These are phyloP conservation scores for Erodium maritimum DNA, from an alignment of 345 rosid genomes.

Conservation along the genomic window DNA sequence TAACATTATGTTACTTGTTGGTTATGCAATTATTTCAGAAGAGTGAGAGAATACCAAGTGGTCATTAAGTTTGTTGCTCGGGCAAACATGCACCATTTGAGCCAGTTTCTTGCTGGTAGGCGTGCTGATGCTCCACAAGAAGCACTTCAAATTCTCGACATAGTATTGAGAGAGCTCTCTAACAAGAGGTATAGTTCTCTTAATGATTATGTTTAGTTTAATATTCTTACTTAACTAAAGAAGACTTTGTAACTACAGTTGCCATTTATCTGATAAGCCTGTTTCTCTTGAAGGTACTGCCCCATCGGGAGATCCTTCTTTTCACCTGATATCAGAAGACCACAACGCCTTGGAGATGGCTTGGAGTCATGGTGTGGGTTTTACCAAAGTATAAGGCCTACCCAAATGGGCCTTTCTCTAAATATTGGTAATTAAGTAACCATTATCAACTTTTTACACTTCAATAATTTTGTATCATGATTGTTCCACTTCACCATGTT, in stretches of 20 bases:
- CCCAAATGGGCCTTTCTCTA: conserved; percentile 93
- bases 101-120: conserved; percentile 84
- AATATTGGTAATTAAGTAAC: conserved; percentile 55
- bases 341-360: conserved; percentile 85
- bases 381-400: conserved; percentile 93
- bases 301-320: conserved; percentile 90
- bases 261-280: neutral
- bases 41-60: conserved; percentile 71
- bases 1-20: conserved; percentile 4
- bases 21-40: conserved; percentile 33
- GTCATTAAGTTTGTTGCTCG: conserved; percentile 72
- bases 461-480: neutral
- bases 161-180: conserved; percentile 83
- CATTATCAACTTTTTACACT: neutral
- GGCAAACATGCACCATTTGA: conserved; percentile 81
- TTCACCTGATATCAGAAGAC: conserved; percentile 69
- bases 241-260: neutral
- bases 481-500: conserved; percentile 4
- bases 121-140: conserved; percentile 89
- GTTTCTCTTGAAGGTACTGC: conserved; percentile 38
- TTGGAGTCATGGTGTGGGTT: conserved; percentile 98
- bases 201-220: neutral
- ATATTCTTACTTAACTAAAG: neutral
- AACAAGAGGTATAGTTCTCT: conserved; percentile 40
- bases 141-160: conserved; percentile 78